Evolutionary conservation across 441 rosid genomes (phyloP), one percentile per base, ranked within the genome.

Genomic region (Raphanus hybrid): DNA sequence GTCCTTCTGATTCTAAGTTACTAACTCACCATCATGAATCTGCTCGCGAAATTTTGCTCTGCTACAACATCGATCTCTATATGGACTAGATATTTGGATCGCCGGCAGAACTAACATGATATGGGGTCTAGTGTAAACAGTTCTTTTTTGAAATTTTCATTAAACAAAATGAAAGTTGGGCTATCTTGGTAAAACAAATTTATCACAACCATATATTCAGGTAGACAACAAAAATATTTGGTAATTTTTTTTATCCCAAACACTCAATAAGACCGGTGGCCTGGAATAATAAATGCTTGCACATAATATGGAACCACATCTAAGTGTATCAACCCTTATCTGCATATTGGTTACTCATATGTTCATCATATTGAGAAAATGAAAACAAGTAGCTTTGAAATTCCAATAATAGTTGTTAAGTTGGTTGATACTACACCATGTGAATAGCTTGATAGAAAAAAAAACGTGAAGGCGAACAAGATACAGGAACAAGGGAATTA

Each of bases 341-440:
- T 29, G 55, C 64, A 60, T 65, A 59, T 65, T 18, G 71, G 67
- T 71, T 65, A 71, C 29, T 55, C 62, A 57, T 77, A 59, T 65
- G 61, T 10, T 45, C 60, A 55, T 48, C 54, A 63, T 63, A 76
- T 41, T 70, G 45, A 70, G 59, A 55, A 55, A 64, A 55, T 7
- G 7, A 29, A 64, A 63, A 5, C 37, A 70, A 55, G 66, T 16
- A 64, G 71, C 66, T 7, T 64, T 76, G 67, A 55, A 64, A 35
- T 54, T 64, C 35, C 70, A 63, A 26, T 16, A 37, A 11, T 11
- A 11, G 70, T 27, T 70, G 71, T 76, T 55, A 76, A 76, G 75
- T 71, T 77, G 72, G 16, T 71, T 20, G 68, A 58, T 45, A 71
- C 72, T 64, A 58, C 54, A 23, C 81, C 76, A 77, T 65, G 76